Conservation (phyloP, 441 rosid genomes). For the Gossypium trilobum region DNA sequence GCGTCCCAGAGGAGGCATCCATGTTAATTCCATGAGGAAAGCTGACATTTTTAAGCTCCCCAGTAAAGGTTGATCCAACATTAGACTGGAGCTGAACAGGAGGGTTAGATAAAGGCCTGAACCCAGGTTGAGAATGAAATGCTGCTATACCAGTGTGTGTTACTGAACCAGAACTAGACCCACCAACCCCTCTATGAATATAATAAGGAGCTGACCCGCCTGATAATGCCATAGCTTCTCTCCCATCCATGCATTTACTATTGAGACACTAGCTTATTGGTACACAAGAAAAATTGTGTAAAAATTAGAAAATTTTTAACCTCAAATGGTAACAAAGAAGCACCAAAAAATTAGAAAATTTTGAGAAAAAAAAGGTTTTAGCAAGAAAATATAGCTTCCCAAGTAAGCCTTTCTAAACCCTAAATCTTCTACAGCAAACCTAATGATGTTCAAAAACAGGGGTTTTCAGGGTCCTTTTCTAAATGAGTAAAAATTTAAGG, state of each 20-base stretch:
- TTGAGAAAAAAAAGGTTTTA: constrained; percentile 20
- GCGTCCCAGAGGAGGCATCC: constrained; percentile 41
- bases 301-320: constrained; percentile 5
- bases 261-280: neutral
- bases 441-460: constrained; percentile 23
- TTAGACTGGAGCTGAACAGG: constrained; percentile 43
- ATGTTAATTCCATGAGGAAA: constrained; percentile 54
- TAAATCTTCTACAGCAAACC: constrained; percentile 18
- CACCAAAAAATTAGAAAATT: neutral
- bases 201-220: constrained; percentile 72
- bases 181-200: constrained; percentile 64
- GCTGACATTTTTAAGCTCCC: constrained; percentile 47
- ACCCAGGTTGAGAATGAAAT: constrained; percentile 48
- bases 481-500: constrained; percentile 21
- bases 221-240: constrained; percentile 88
- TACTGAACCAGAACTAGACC: constrained; percentile 42
- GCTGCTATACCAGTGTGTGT: constrained; percentile 44
- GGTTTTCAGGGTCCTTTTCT: constrained; percentile 23
- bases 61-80: constrained; percentile 45
- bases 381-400: constrained; percentile 20
- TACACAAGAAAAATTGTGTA: constrained; percentile 7
- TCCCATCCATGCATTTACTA: constrained; percentile 95
- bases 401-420: constrained; percentile 15
- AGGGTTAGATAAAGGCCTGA: constrained; percentile 46
- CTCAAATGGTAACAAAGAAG: constrained; percentile 12